Percentiles rank a stretch among this genome's conserved stretches.
Evolutionary conservation across 495 filamentous ascomycete genomes (phyloP).

Genomic region (Baudoinia panamericana): DNA sequence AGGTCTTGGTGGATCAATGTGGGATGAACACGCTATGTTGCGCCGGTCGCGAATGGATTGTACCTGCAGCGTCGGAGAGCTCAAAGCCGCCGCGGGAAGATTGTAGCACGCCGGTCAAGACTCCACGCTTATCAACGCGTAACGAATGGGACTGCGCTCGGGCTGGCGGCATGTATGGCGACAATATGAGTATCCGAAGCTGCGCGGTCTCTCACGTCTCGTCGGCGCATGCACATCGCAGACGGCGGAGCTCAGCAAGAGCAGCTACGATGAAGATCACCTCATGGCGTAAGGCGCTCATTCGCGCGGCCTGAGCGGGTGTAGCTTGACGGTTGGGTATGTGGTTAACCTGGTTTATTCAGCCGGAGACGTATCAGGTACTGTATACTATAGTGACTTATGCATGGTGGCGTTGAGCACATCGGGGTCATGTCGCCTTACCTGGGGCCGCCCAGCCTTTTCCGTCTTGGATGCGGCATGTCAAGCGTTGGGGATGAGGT

Average conservation of each 20-base stretch:
- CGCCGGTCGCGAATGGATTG: slow-evolving; percentile 10
- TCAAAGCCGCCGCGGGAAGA: slow-evolving; percentile 8
- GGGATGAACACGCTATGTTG: slow-evolving; percentile 20
- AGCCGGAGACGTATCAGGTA: too few relatives aligned
- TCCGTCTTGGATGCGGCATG: too few relatives aligned
- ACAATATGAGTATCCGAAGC: background rate
- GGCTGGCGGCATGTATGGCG: background rate
- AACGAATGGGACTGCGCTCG: background rate
- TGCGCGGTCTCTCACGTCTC: background rate
- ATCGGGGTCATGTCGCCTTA: too few relatives aligned
- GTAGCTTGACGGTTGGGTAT: too few relatives aligned
- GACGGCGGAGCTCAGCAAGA: background rate
- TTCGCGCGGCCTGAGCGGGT: too few relatives aligned
- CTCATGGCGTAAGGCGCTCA: background rate
- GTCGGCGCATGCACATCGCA: too few relatives aligned
- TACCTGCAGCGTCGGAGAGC: background rate
- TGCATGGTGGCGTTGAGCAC: too few relatives aligned
- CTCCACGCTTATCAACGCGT: background rate
- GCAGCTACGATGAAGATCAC: background rate
- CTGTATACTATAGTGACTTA: too few relatives aligned
- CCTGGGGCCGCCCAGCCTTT: too few relatives aligned
- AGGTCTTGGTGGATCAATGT: slow-evolving; percentile 22
- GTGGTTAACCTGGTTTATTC: too few relatives aligned
- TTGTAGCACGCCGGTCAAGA: background rate
- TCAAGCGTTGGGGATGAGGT: too few relatives aligned